These are phyloP conservation scores for Pilaira anomala DNA, from an alignment of 192 early-diverging fungal species.

Conservation along the genomic window DNA sequence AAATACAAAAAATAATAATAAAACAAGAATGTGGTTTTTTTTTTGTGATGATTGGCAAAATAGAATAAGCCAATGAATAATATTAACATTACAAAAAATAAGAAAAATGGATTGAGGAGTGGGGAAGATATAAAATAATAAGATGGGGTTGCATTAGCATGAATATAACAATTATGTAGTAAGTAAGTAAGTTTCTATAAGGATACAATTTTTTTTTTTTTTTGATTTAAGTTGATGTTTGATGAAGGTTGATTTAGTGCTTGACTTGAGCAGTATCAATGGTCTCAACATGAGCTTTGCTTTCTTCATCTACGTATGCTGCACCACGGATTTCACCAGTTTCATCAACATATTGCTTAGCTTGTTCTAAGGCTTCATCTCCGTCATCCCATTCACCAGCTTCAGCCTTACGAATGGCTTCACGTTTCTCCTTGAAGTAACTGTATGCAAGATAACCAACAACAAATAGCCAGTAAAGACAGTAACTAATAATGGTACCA, in stretches of 20 bases:
- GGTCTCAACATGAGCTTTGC: background rate
- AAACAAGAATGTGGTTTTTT: background rate
- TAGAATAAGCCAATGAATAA: background rate
- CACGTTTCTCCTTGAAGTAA: constrained; percentile 36
- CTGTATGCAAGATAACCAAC: constrained; percentile 45
- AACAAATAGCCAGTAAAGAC: constrained; percentile 73
- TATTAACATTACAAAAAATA: constrained; percentile 3
- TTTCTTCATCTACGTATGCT: background rate
- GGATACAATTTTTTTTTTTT: background rate
- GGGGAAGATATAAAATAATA: no score
- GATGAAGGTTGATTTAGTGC: constrained; percentile 6
- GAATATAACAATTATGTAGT: no score
- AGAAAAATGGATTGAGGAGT: background rate
- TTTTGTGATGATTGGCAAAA: background rate
- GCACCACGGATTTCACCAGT: constrained; percentile 16
- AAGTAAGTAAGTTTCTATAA: no score
- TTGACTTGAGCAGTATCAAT: constrained; percentile 1
- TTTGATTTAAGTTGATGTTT: background rate
- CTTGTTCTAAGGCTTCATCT: constrained; percentile 27
- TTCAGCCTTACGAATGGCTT: constrained; percentile 14
- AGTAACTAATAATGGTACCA: constrained; percentile 74
- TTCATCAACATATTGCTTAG: constrained; percentile 16
- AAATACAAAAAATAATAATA: constrained; percentile 2
- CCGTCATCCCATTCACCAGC: constrained; percentile 16
- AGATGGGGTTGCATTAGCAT: no score